Evolutionary conservation across 176 grass and related monocot genomes (phyloP).

Genomic region (Musa itinerans): DNA sequence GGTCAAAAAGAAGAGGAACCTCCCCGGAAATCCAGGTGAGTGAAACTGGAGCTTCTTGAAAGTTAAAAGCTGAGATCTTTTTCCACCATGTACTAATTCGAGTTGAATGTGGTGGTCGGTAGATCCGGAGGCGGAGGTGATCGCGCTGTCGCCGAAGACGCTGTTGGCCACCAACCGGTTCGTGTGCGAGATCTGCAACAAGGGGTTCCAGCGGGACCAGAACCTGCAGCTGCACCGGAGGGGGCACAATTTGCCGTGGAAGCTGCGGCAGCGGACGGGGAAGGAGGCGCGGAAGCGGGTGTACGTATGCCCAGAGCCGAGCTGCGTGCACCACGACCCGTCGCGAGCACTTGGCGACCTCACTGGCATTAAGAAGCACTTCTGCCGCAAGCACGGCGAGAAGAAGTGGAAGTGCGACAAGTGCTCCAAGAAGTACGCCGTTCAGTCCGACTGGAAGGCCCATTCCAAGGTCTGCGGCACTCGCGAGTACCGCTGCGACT

Average conservation of each 20-base stretch:
- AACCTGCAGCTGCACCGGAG: conserved; percentile 94
- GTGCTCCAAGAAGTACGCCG: conserved; percentile 18
- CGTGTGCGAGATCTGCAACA: conserved; percentile 99
- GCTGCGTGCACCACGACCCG: conserved; percentile 19
- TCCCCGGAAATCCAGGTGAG: conserved; percentile 96
- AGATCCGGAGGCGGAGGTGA: conserved; percentile 98
- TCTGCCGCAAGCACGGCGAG: conserved; percentile 24
- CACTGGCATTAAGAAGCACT: conserved; percentile 21
- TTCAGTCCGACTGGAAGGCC: conserved; percentile 25
- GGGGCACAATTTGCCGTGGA: conserved; percentile 97
- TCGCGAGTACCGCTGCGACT: conserved; percentile 24
- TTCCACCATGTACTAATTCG: background rate
- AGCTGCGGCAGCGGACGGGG: conserved; percentile 71
- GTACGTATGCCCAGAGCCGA: conserved; percentile 14
- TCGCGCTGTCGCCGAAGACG: conserved; percentile 92
- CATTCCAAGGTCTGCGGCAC: conserved; percentile 23
- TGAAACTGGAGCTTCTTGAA: background rate
- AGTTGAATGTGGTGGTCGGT: background rate
- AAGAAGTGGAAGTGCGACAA: conserved; percentile 21
- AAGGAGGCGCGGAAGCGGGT: conserved; percentile 13
- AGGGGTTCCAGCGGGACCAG: conserved; percentile 97
- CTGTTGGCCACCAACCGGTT: conserved; percentile 91
- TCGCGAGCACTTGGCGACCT: conserved; percentile 17
- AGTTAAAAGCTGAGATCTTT: background rate
- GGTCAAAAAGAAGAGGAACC: conserved; percentile 86